Percentiles rank a stretch among this genome's conserved stretches.
phyloP scores from a whole-genome alignment of 2,329 filamentous ascomycete species.

The Penicillium brasilianum region DNA sequence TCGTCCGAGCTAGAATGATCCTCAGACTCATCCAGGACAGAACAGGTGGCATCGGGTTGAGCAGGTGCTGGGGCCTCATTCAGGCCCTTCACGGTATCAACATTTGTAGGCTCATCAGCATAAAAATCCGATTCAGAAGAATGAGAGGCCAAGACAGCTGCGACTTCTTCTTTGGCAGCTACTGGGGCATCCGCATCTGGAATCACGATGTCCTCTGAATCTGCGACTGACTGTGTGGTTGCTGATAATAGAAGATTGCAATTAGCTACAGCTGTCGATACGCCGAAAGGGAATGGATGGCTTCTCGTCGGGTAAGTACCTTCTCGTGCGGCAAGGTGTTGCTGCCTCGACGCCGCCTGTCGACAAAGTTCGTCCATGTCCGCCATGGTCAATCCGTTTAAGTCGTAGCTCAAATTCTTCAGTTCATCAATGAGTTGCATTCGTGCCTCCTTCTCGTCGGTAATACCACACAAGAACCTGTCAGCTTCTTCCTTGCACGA shows the following conservation, averaged over 20 bases:
- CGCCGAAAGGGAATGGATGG: too few relatives aligned
- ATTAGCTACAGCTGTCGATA: not conserved
- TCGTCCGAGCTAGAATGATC: slow-evolving; percentile 26
- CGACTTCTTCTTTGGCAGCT: not conserved
- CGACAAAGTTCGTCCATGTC: slow-evolving; percentile 47
- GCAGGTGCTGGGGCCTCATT: slow-evolving; percentile 30
- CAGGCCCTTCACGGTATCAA: slow-evolving; percentile 11
- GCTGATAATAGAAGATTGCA: not conserved
- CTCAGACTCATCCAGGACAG: slow-evolving; percentile 48
- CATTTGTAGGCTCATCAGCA: slow-evolving; percentile 19
- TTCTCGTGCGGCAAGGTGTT: slow-evolving; percentile 22
- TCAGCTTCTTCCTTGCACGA: slow-evolving; percentile 44
- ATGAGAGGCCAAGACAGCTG: not conserved
- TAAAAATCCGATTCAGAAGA: slow-evolving; percentile 16
- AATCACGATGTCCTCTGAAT: not conserved
- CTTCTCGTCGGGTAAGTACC: slow-evolving; percentile 20
- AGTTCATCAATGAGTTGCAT: slow-evolving; percentile 55
- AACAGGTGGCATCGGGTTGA: slow-evolving; percentile 37
- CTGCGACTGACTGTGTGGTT: not conserved
- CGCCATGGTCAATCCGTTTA: slow-evolving; percentile 52
- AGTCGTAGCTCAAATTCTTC: slow-evolving; percentile 54
- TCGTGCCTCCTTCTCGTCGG: slow-evolving; percentile 49
- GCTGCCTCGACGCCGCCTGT: slow-evolving; percentile 28
- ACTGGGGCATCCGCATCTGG: not conserved
- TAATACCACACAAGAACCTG: slow-evolving; percentile 52